Evolutionary conservation across 805 yeast species (phyloP), one percentile per base, ranked within the genome.

Genomic region (Metschnikowia hibisci): DNA sequence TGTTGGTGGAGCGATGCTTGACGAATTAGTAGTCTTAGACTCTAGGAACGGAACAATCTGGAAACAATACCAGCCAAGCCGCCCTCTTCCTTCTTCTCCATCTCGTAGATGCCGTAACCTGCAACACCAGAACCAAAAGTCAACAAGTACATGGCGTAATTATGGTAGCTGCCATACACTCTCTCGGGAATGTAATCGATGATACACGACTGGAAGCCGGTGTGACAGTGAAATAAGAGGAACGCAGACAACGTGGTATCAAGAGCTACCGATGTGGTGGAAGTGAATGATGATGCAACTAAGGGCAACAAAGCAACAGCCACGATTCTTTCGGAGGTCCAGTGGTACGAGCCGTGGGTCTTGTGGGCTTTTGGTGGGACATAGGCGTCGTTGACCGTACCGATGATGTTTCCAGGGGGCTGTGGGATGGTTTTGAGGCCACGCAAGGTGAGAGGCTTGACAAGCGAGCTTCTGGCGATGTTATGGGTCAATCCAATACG

Each of bases 171-270:
- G 12, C 90, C 89, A 56, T 76, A 86, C 28, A 81, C 86, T 68
- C 91, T 77, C 58, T 69, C 68, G 40, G 91, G 93, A 42, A 86
- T 81, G 66, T 84, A 84, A 63, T 86, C 93, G 44, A 77, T 76
- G 54, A 86, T 85, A 71, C 93, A 84, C 33, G 87, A 73, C 57
- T 80, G 81, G 71, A 84, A 80, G 3, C 93, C 95, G 38, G 79
- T 78, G 61, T 77, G 78, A 43, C 81, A 73, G 61, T 86, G 93
- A 57, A 76, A 72, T 50, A 85, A 64, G 37, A 84, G 57, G 11
- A 79, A 62, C 2, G 80, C 67, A 12, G 81, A 67, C 56, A 84
- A 62, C 2, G 78, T 51, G 3, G 85, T 67, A 62, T 85, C 93
- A 3, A 79, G 46, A 33, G 71, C 61, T n/a, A 81, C 69, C 11